Evolutionary conservation across 768 basidiomycete species (phyloP).

Genomic region (Hortiboletus campestris): DNA sequence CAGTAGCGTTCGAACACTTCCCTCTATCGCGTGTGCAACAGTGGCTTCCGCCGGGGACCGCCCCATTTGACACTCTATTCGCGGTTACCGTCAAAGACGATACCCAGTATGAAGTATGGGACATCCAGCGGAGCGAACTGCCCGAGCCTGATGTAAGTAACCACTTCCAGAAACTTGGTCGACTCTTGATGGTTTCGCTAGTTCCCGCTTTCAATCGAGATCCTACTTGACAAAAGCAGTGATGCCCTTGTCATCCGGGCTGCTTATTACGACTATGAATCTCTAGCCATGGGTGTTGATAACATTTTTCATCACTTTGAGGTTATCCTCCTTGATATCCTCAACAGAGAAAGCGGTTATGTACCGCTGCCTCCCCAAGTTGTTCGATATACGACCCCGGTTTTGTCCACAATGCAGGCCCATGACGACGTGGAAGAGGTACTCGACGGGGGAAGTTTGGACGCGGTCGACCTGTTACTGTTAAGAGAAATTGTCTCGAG

Average conservation of each 20-base stretch:
- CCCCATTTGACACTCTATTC: constrained; percentile 32
- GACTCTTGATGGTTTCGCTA: constrained; percentile 3
- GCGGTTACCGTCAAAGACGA: constrained; percentile 29
- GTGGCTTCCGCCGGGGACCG: constrained; percentile 26
- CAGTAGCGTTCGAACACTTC: constrained; percentile 30
- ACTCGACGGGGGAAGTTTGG: neutral
- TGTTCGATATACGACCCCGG: neutral
- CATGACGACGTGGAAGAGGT: neutral
- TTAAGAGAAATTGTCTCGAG: constrained; percentile 17
- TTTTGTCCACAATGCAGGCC: neutral
- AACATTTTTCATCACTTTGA: constrained; percentile 26
- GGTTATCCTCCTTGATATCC: constrained; percentile 17
- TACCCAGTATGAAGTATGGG: constrained; percentile 19
- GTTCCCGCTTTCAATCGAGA: constrained; percentile 26
- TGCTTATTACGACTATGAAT: constrained; percentile 23
- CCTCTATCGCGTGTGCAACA: constrained; percentile 31
- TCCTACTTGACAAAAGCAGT: constrained; percentile 22
- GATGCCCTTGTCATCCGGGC: constrained; percentile 18
- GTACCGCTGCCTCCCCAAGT: neutral
- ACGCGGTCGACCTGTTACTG: constrained; percentile 1
- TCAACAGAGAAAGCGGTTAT: constrained; percentile 7
- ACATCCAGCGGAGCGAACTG: constrained; percentile 28
- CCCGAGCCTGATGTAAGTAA: constrained; percentile 32
- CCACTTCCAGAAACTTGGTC: neutral
- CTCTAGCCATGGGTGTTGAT: constrained; percentile 16